Conservation (phyloP, 1,284 basidiomycete species). For the Pisolithus thermaeus region DNA sequence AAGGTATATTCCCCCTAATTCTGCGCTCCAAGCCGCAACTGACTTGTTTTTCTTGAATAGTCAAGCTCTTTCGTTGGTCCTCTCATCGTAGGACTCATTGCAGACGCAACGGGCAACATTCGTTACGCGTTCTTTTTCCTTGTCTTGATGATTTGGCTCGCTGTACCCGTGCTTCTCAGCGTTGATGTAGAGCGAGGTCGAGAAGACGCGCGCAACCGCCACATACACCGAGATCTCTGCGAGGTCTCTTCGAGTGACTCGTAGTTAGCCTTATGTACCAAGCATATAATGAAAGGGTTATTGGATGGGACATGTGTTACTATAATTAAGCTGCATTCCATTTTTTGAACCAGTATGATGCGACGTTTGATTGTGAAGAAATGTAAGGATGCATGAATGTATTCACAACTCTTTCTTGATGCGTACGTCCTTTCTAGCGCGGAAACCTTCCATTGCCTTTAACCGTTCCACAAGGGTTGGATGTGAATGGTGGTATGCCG, state of each 20-base stretch:
- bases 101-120: conserved; percentile 84
- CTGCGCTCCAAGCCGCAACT: not conserved
- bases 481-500: conserved; percentile 90
- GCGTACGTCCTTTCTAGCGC: conserved; percentile 17
- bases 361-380: not conserved
- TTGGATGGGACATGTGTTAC: not conserved
- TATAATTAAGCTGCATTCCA: not conserved
- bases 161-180: conserved; percentile 67
- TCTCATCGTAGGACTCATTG: conserved; percentile 77
- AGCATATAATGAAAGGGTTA: not conserved
- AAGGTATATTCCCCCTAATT: conserved; percentile 42
- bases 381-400: not conserved
- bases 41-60: conserved; percentile 31
- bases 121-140: conserved; percentile 88
- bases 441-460: conserved; percentile 67
- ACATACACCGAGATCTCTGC: not conserved
- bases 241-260: not conserved
- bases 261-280: not conserved
- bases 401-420: conserved; percentile 27
- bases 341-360: not conserved
- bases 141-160: conserved; percentile 69
- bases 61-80: conserved; percentile 88
- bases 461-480: conserved; percentile 86
- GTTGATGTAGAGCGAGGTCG: conserved; percentile 69
- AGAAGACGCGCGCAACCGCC: conserved; percentile 57